These are phyloP conservation scores for Auriscalpium orientale DNA, from an alignment of 768 basidiomycete genomes.

Conservation along the genomic window DNA sequence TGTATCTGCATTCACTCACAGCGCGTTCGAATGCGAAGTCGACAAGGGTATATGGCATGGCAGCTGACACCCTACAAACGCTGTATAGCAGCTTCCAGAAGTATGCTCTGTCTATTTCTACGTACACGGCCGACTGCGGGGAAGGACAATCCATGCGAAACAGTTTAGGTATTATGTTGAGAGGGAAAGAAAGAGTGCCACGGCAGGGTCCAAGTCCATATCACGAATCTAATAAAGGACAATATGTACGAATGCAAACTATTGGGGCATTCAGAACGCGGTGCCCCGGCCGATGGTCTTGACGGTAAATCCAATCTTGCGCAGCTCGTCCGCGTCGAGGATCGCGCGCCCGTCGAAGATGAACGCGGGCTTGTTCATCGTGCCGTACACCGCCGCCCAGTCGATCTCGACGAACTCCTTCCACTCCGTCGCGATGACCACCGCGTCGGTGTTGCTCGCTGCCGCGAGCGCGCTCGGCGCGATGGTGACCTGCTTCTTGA, in stretches of 20 bases:
- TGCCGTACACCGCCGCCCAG: constrained; percentile 77
- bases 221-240: background rate
- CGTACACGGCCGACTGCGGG: too few relatives aligned
- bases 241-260: background rate
- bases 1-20: too few relatives aligned
- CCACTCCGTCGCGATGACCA: constrained; percentile 97
- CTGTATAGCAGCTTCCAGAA: too few relatives aligned
- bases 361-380: constrained; percentile 98
- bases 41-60: too few relatives aligned
- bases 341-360: constrained; percentile 91
- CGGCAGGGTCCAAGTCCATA: background rate
- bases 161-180: background rate
- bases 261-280: constrained; percentile 20
- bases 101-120: too few relatives aligned
- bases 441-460: constrained; percentile 81
- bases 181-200: background rate
- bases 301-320: constrained; percentile 86
- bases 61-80: too few relatives aligned
- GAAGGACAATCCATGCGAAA: background rate
- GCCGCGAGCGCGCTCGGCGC: constrained; percentile 75
- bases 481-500: constrained; percentile 86
- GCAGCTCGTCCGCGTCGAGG: constrained; percentile 72
- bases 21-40: too few relatives aligned
- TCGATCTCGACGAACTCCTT: constrained; percentile 91
- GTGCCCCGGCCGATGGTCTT: constrained; percentile 54